Evolutionary conservation across 2,329 filamentous ascomycete species (phyloP).

Genomic region (Xylaria sp.): DNA sequence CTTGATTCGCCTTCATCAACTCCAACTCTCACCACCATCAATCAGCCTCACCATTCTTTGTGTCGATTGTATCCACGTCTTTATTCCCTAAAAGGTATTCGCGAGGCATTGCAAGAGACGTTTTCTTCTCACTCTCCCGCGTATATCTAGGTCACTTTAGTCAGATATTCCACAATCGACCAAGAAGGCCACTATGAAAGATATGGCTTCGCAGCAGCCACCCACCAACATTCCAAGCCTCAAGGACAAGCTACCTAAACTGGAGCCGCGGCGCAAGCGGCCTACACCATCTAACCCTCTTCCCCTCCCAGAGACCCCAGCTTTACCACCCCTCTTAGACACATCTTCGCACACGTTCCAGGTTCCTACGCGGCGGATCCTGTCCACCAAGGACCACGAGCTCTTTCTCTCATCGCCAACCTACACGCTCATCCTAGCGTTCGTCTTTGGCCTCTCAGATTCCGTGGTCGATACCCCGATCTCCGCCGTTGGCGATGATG

Average conservation of each 20-base stretch:
- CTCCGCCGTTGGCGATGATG: slow-evolving; percentile 59
- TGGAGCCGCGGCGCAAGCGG: slow-evolving; percentile 65
- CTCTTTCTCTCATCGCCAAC: slow-evolving; percentile 79
- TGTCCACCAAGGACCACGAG: slow-evolving; percentile 79
- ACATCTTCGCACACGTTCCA: slow-evolving; percentile 63
- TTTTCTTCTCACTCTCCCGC: background rate
- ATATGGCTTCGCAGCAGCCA: slow-evolving; percentile 29
- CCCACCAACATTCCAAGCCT: slow-evolving; percentile 48
- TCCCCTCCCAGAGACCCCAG: slow-evolving; percentile 75
- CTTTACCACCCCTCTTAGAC: slow-evolving; percentile 69
- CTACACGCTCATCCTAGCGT: slow-evolving; percentile 75
- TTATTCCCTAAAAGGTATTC: background rate
- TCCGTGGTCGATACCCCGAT: slow-evolving; percentile 72
- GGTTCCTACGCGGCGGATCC: slow-evolving; percentile 74
- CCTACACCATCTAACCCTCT: slow-evolving; percentile 54
- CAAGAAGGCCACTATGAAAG: background rate
- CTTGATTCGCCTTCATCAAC: background rate
- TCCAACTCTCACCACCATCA: background rate
- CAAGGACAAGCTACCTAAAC: slow-evolving; percentile 64
- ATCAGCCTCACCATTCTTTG: background rate
- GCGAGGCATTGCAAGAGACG: background rate
- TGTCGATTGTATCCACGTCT: background rate
- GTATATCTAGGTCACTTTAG: background rate
- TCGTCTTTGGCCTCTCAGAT: slow-evolving; percentile 85
- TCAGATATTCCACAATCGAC: background rate